A percentile compares a stretch with the other conserved stretches of the same genome.
phyloP scores from a whole-genome alignment of 805 yeast species.

The Wickerhamomyces alni region DNA sequence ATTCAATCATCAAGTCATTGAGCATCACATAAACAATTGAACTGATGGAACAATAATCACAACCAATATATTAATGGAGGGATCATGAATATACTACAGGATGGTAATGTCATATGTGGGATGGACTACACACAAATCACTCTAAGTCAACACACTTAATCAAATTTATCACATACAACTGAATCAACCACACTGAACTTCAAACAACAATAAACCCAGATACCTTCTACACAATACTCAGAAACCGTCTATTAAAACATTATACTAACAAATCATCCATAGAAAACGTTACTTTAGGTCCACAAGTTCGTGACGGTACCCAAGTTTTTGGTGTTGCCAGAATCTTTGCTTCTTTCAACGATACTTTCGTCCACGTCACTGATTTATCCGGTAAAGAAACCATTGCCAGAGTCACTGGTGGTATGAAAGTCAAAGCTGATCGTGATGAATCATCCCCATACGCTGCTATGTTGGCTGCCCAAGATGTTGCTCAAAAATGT shows the following conservation, averaged over 20 bases:
- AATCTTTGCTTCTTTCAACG: conserved; percentile 99
- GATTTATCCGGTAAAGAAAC: conserved; percentile 99
- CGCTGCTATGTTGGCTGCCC: conserved; percentile 99
- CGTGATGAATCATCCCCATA: conserved; percentile 99
- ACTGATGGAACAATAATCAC: too few species aligned
- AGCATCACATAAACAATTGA: too few species aligned
- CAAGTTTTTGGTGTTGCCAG: conserved; percentile 99
- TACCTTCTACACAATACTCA: background rate
- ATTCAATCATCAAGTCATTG: too few species aligned
- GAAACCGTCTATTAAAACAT: too few species aligned
- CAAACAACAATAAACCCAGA: too few species aligned
- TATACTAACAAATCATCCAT: conserved; percentile 18
- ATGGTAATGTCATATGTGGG: too few species aligned
- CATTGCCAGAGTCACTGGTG: conserved; percentile 99
- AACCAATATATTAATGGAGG: too few species aligned
- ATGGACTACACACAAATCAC: too few species aligned
- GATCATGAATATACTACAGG: too few species aligned
- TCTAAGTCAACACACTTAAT: too few species aligned
- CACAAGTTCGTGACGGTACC: conserved; percentile 93
- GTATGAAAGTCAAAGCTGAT: conserved; percentile 99
- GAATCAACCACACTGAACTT: too few species aligned
- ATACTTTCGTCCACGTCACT: conserved; percentile 99
- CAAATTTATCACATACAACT: too few species aligned
- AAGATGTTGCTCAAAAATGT: conserved; percentile 98
- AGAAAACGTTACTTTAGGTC: conserved; percentile 65